Evolutionary conservation across 768 basidiomycete genomes (phyloP), one percentile per base, ranked within the genome.

Genomic region (Suillus bovinus): DNA sequence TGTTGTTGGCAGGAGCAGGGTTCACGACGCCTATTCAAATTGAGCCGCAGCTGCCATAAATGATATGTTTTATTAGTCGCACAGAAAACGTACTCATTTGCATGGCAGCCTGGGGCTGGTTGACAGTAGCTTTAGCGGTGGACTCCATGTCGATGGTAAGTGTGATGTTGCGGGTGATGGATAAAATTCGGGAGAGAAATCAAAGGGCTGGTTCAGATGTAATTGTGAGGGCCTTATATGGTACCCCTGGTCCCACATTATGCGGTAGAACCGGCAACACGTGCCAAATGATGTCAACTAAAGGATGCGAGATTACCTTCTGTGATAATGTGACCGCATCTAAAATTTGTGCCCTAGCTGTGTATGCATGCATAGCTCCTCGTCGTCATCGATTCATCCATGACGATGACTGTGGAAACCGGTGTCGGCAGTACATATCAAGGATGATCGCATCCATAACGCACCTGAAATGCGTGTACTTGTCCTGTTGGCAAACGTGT

Each of bases 11-110:
- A 66, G 79, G 71, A 24, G 80, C 74, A 17, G 80, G 79, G 71
- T 77, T 81, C 77, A 82, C 80, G 6, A 79, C 78, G 66, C 76
- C 86, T 87, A 58, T 3, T 20, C 36, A 55, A 55, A 55, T 2
- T 10, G 24, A 55, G 8, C 14, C 47, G 34, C 3, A 41, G 36
- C 46, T n/a, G 14, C 27, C 50, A n/a, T 56, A 4, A 56, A 39
- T 56, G 20, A 27, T 2, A 14, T 20, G 3, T 8, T 11, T 27
- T 13, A 13, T 13, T 3, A 24, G 17, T 20, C 6, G 17, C 38
- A n/a, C n/a, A 16, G 6, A 8, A 11, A 2, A 82, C 86, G 50
- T 65, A 87, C 88, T 83, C 88, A 89, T 89, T 71, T 84, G 77
- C 36, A 83, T 76, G 42, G 82, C 78, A 70, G 81, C 85, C 70